Conservation (phyloP, 1,284 basidiomycete genomes). For the Rhodofomes roseus region DNA sequence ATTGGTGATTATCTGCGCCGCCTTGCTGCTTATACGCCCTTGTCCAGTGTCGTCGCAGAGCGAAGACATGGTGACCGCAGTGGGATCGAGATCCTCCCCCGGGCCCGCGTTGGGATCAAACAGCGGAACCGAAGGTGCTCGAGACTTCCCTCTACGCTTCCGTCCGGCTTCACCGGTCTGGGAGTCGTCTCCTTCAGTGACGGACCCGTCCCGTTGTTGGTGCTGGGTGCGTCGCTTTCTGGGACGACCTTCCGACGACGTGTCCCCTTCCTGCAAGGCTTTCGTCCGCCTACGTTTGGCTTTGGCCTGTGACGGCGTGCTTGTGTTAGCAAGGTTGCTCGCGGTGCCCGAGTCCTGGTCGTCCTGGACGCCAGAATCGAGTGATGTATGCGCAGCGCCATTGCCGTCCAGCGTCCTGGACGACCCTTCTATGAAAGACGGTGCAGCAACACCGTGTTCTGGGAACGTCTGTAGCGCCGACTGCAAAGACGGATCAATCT, state of each 20-base stretch:
- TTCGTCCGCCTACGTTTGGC: neutral
- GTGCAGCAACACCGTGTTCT: neutral
- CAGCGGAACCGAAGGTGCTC: conserved; percentile 43
- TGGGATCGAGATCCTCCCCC: conserved; percentile 75
- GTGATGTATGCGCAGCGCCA: neutral
- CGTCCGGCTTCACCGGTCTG: neutral
- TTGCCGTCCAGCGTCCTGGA: neutral
- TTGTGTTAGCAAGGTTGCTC: neutral
- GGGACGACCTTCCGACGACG: neutral
- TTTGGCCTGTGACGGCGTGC: neutral
- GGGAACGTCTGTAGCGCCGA: neutral
- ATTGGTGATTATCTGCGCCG: conserved; percentile 61
- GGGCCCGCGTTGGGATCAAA: conserved; percentile 58
- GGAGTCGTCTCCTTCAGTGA: conserved; percentile 9
- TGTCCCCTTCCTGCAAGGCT: neutral
- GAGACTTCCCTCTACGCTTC: conserved; percentile 8
- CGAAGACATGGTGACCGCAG: conserved; percentile 70
- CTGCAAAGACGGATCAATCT: conserved; percentile 3
- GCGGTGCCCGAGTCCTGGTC: neutral
- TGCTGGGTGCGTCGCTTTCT: conserved; percentile 6
- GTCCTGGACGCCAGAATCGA: neutral
- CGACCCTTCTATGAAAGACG: neutral
- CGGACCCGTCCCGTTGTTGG: neutral
- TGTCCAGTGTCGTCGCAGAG: conserved; percentile 72
- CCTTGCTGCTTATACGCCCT: conserved; percentile 71